Evolutionary conservation across 139 green algal genomes (phyloP).

Genomic region (Volvox reticuliferus): DNA sequence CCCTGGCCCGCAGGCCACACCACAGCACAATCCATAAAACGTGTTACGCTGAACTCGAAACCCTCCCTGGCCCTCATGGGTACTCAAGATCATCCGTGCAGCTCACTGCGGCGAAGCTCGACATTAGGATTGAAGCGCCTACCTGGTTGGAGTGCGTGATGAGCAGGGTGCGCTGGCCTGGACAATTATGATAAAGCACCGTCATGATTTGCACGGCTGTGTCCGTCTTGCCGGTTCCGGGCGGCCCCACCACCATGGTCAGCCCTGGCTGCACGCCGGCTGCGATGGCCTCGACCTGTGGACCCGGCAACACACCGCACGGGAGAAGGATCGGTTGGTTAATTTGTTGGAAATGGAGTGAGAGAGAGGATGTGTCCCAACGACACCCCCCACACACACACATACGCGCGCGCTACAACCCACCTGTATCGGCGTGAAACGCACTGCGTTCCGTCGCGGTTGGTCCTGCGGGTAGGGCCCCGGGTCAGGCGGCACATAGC

Average conservation of each 20-base stretch:
- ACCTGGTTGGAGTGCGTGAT: slow-evolving; percentile 98
- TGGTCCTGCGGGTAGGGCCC: slow-evolving; percentile 93
- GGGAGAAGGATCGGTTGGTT: not conserved
- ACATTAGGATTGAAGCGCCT: no score
- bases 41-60: no score
- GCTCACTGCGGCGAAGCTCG: no score
- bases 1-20: no score
- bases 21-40: no score
- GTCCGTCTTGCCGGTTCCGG: slow-evolving; percentile 98
- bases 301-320: not conserved
- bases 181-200: slow-evolving; percentile 96
- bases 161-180: slow-evolving; percentile 92
- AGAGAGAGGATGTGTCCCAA: not conserved
- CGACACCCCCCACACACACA: not conserved
- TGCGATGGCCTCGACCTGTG: slow-evolving; percentile 83
- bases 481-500: slow-evolving; percentile 85
- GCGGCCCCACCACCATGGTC: slow-evolving; percentile 97
- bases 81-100: no score
- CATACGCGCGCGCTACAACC: not conserved
- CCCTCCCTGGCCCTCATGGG: no score
- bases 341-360: not conserved
- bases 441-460: slow-evolving; percentile 85
- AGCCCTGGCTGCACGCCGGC: slow-evolving; percentile 91
- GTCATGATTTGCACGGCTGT: slow-evolving; percentile 94
- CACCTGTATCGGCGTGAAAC: slow-evolving; percentile 94